Conservation (phyloP, 2,329 filamentous ascomycete genomes). For the Neocucurbitaria cava region DNA sequence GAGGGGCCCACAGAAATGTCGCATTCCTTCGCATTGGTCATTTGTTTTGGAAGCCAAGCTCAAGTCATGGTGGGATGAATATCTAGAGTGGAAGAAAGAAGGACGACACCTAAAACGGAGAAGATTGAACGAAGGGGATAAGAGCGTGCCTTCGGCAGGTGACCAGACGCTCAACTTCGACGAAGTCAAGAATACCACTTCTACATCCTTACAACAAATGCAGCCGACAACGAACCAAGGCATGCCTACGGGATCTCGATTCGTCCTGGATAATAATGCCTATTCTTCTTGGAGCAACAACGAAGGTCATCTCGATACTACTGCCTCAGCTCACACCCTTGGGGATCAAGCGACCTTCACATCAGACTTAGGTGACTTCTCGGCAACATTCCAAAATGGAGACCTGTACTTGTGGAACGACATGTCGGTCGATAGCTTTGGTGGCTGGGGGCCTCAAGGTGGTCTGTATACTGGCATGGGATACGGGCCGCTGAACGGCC, state of each 20-base stretch:
- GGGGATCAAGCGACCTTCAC: conserved; percentile 21
- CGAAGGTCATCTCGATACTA: conserved; percentile 6
- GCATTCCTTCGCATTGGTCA: conserved; percentile 41
- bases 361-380: conserved; percentile 42
- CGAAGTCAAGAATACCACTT: neutral
- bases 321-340: conserved; percentile 2
- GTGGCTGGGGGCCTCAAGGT: conserved; percentile 39
- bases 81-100: conserved; percentile 36
- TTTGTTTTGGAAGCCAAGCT: conserved; percentile 40
- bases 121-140: conserved; percentile 12
- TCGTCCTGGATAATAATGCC: conserved; percentile 14
- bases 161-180: conserved; percentile 14
- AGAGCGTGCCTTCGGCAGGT: neutral
- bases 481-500: conserved; percentile 29
- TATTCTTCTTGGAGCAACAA: conserved; percentile 17
- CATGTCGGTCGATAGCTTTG: conserved; percentile 39
- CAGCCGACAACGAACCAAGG: conserved; percentile 1
- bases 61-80: conserved; percentile 41
- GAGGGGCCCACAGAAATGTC: conserved; percentile 39
- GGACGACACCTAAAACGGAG: conserved; percentile 33
- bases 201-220: neutral
- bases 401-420: conserved; percentile 49
- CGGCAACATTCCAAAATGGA: conserved; percentile 43
- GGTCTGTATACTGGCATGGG: conserved; percentile 34
- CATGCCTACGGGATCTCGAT: conserved; percentile 8